These are phyloP conservation scores for Santalum album DNA, from an alignment of 164 flowering plant genomes.

Conservation along the genomic window DNA sequence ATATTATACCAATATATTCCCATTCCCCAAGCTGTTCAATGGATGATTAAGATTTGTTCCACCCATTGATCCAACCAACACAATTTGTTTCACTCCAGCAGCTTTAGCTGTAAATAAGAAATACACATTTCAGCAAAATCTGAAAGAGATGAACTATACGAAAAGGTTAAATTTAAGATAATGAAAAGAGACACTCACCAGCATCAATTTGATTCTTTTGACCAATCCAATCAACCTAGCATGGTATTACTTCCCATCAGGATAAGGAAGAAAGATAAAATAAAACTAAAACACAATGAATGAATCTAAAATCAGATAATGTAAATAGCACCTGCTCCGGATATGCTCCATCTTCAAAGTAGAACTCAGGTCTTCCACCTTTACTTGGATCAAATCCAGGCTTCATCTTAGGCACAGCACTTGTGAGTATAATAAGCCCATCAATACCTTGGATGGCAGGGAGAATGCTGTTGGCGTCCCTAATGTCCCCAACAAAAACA, in stretches of 20 bases:
- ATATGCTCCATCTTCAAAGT: constrained; percentile 76
- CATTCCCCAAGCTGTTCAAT: constrained; percentile 83
- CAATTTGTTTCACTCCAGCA: constrained; percentile 93
- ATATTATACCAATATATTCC: constrained; percentile 74
- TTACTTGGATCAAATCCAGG: constrained; percentile 90
- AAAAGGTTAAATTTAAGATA: not conserved
- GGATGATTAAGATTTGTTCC: constrained; percentile 77
- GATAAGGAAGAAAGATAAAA: not conserved
- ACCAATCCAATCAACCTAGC: constrained; percentile 96
- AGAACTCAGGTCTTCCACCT: constrained; percentile 93
- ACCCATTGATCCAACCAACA: constrained; percentile 97
- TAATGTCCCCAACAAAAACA: constrained; percentile 84
- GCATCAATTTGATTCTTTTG: constrained; percentile 99
- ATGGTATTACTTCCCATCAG: constrained; percentile 3
- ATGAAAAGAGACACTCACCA: constrained; percentile 32
- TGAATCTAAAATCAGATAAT: not conserved
- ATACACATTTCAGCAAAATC: constrained; percentile 2
- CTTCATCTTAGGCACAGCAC: constrained; percentile 90
- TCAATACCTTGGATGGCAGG: constrained; percentile 81
- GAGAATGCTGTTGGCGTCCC: constrained; percentile 45
- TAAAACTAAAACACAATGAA: not conserved
- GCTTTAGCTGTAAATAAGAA: constrained; percentile 64
- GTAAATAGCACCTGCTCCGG: constrained; percentile 76
- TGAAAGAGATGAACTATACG: not conserved
- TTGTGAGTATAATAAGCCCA: constrained; percentile 85